These are phyloP conservation scores for Hypoxylon sp. DNA, from an alignment of 2,329 filamentous ascomycete genomes.

Conservation along the genomic window DNA sequence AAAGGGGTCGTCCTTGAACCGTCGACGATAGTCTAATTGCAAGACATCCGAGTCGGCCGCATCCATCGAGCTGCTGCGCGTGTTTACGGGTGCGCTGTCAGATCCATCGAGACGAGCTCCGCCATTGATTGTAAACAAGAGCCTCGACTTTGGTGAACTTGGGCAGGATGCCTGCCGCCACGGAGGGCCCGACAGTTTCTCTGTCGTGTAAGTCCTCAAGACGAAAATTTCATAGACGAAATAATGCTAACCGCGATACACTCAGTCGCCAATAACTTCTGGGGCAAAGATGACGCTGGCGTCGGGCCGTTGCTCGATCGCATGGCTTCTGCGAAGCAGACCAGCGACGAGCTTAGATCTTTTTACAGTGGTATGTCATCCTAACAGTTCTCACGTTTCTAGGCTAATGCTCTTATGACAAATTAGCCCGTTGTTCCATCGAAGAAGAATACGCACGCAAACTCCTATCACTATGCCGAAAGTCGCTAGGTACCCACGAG, in stretches of 20 bases:
- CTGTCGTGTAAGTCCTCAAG: constrained; percentile 41
- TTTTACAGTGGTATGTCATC: constrained; percentile 78
- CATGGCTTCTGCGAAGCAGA: constrained; percentile 93
- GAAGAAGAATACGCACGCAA: constrained; percentile 97
- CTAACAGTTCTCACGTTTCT: neutral
- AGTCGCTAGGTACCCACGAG: constrained; percentile 88
- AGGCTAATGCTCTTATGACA: neutral
- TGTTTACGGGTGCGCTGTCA: neutral
- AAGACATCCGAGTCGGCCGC: constrained; percentile 24
- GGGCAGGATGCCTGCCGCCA: constrained; percentile 34
- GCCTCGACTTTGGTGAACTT: constrained; percentile 2
- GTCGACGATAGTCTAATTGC: constrained; percentile 26
- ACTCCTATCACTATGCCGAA: constrained; percentile 83
- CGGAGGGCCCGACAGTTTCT: constrained; percentile 38
- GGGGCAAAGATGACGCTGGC: constrained; percentile 98
- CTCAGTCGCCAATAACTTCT: constrained; percentile 97
- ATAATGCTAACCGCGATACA: constrained; percentile 35
- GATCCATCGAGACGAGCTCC: constrained; percentile 4
- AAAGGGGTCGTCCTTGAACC: constrained; percentile 1
- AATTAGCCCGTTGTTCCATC: constrained; percentile 83
- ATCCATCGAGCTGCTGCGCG: neutral
- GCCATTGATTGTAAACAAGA: constrained; percentile 13
- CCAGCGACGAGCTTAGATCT: constrained; percentile 88
- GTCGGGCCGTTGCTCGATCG: constrained; percentile 90
- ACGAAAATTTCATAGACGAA: neutral